phyloP scores from a whole-genome alignment of 2,329 filamentous ascomycete genomes.

The Ilyonectria robusta region DNA sequence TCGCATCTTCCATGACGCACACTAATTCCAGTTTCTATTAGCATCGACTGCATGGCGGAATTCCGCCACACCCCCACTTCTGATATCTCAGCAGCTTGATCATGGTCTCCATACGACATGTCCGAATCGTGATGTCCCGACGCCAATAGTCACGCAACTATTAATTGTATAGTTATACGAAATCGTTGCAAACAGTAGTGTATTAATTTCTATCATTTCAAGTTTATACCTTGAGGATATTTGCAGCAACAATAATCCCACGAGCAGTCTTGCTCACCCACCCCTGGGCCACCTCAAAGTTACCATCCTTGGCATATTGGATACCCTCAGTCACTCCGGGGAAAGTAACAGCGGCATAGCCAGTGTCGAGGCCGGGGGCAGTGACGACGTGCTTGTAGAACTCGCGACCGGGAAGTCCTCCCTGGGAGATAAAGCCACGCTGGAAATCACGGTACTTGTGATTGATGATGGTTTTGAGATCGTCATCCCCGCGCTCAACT shows the following conservation, averaged over 20 bases:
- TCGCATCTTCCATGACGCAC: no score
- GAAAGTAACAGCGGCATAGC: conserved; percentile 59
- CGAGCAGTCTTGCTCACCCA: conserved; percentile 55
- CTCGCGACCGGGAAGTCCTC: conserved; percentile 60
- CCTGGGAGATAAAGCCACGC: conserved; percentile 63
- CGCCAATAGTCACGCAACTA: no score
- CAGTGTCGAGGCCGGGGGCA: conserved; percentile 63
- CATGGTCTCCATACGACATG: no score
- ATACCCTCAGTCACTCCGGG: conserved; percentile 78
- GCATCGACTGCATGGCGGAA: no score
- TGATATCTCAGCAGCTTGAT: no score
- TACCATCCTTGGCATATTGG: conserved; percentile 60
- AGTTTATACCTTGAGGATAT: conserved; percentile 48
- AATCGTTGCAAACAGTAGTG: no score
- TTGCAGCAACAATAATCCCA: conserved; percentile 52
- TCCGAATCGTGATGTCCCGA: no score
- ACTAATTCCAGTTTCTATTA: no score
- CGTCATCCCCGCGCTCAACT: conserved; percentile 43
- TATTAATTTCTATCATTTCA: no score
- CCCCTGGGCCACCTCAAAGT: conserved; percentile 49
- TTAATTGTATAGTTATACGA: no score
- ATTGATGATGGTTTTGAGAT: conserved; percentile 57
- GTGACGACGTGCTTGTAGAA: conserved; percentile 64
- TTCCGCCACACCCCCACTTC: no score
- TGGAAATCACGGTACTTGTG: conserved; percentile 65